Conservation (phyloP, 1,284 basidiomycete genomes). For the Mycena citricolor region DNA sequence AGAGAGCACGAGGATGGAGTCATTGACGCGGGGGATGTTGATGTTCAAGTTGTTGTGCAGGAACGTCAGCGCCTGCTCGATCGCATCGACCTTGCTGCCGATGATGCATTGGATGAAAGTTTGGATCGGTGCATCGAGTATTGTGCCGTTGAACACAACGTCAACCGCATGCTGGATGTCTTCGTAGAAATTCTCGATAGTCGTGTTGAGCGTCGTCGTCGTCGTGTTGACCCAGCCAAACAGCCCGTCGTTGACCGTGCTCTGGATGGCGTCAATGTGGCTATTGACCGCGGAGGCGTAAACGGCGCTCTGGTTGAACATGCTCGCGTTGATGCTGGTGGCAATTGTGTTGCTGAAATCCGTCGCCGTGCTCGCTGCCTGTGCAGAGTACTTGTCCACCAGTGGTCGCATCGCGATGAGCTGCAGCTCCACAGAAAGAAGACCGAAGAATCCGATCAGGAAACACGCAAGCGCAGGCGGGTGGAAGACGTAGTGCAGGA, state of each 20-base stretch:
- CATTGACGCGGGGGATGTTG: conserved; percentile 72
- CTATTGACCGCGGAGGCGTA: conserved; percentile 80
- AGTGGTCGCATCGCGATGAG: conserved; percentile 74
- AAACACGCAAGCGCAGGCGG: conserved; percentile 87
- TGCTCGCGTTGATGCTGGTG: conserved; percentile 75
- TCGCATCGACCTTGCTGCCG: conserved; percentile 83
- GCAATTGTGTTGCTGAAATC: conserved; percentile 74
- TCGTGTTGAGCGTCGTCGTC: conserved; percentile 82
- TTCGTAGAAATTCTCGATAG: conserved; percentile 72
- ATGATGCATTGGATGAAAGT: conserved; percentile 89
- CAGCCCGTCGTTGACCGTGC: conserved; percentile 78
- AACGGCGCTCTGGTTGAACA: conserved; percentile 72
- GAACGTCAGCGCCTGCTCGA: conserved; percentile 90
- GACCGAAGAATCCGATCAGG: conserved; percentile 85
- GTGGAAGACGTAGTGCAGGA: conserved; percentile 87
- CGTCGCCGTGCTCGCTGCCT: conserved; percentile 57
- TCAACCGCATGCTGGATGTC: conserved; percentile 73
- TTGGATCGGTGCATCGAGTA: conserved; percentile 79
- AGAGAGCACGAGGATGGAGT: conserved; percentile 75
- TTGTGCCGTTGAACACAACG: conserved; percentile 77
- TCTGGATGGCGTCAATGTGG: conserved; percentile 68
- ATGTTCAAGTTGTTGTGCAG: conserved; percentile 85
- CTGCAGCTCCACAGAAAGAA: conserved; percentile 89
- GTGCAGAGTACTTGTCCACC: conserved; percentile 59
- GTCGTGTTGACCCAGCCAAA: conserved; percentile 97